Percentiles rank a stretch among this genome's conserved stretches.
Evolutionary conservation across 2,329 filamentous ascomycete genomes (phyloP).

Genomic region (Fusarium cyanostomum): DNA sequence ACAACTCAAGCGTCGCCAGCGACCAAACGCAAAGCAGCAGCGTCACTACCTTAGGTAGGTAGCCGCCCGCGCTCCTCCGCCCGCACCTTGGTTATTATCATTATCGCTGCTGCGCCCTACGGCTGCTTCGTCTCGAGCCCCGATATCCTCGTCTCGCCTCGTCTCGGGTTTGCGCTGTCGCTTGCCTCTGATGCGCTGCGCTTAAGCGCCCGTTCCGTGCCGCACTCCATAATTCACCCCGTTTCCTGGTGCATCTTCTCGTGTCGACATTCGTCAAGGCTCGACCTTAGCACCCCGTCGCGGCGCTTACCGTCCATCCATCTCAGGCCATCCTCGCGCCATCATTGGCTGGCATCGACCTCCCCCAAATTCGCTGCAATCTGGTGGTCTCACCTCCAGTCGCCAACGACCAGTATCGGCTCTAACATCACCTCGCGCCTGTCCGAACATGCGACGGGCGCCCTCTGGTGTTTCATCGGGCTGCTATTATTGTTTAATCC

Average conservation of each 20-base stretch:
- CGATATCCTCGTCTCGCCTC: slow-evolving; percentile 21
- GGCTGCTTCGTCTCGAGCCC: slow-evolving; percentile 21
- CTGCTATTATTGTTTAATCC: slow-evolving; percentile 34
- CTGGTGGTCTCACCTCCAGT: slow-evolving; percentile 30
- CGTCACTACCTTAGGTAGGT: background rate
- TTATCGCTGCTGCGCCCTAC: slow-evolving; percentile 6
- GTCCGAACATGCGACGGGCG: slow-evolving; percentile 39
- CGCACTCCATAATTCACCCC: slow-evolving; percentile 34
- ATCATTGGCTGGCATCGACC: slow-evolving; percentile 30
- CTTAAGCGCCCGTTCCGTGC: slow-evolving; percentile 36
- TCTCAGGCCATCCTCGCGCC: slow-evolving; percentile 12
- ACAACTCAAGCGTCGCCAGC: slow-evolving; percentile 30
- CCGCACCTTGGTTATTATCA: slow-evolving; percentile 4
- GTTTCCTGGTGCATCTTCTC: slow-evolving; percentile 21
- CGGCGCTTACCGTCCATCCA: slow-evolving; percentile 38
- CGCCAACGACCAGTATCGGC: slow-evolving; percentile 24
- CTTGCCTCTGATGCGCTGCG: slow-evolving; percentile 18
- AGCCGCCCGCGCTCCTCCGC: slow-evolving; percentile 29
- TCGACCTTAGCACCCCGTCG: slow-evolving; percentile 16
- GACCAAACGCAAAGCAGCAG: slow-evolving; percentile 13
- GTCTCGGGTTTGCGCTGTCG: background rate
- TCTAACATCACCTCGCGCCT: slow-evolving; percentile 32
- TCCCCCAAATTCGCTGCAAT: slow-evolving; percentile 28
- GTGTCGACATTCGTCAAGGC: slow-evolving; percentile 30
- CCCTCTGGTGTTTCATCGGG: slow-evolving; percentile 40